Evolutionary conservation across 2,329 filamentous ascomycete genomes (phyloP).

Genomic region (Kalaharituber pfeilii): DNA sequence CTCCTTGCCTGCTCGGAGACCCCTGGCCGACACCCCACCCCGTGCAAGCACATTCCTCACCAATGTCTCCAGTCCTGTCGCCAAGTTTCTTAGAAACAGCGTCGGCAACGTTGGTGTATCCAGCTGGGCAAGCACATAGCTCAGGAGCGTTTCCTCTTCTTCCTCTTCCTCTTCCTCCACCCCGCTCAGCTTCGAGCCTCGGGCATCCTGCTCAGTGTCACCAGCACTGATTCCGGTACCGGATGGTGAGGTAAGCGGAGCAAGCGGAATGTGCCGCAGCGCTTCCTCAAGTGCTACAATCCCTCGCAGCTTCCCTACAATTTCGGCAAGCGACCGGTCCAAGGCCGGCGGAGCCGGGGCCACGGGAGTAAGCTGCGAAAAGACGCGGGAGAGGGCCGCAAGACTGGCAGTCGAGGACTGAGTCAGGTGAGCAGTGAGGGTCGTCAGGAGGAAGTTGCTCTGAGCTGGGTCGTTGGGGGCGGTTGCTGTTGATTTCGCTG

Average conservation of each 20-base stretch:
- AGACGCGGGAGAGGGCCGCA: slow-evolving; percentile 52
- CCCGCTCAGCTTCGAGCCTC: no score
- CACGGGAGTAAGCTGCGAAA: slow-evolving; percentile 27
- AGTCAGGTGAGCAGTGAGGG: slow-evolving; percentile 66
- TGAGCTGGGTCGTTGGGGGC: no score
- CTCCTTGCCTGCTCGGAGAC: slow-evolving; percentile 57
- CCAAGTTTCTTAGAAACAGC: slow-evolving; percentile 86
- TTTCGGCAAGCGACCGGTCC: slow-evolving; percentile 66
- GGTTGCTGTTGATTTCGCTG: slow-evolving; percentile 25
- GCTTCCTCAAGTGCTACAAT: slow-evolving; percentile 43
- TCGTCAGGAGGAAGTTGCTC: slow-evolving; percentile 23
- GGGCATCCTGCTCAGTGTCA: slow-evolving; percentile 6
- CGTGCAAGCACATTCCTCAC: slow-evolving; percentile 71
- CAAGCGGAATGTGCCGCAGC: slow-evolving; percentile 8
- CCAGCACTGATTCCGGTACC: slow-evolving; percentile 36
- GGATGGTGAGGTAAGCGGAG: neutral
- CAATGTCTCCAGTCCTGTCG: slow-evolving; percentile 53
- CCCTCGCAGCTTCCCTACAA: slow-evolving; percentile 72
- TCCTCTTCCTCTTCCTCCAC: slow-evolving; percentile 8
- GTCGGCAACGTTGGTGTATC: slow-evolving; percentile 76
- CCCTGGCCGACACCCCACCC: slow-evolving; percentile 69
- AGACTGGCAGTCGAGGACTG: slow-evolving; percentile 64
- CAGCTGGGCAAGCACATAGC: slow-evolving; percentile 55
- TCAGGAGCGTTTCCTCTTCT: slow-evolving; percentile 40
- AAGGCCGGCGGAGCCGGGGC: slow-evolving; percentile 48